phyloP scores from a whole-genome alignment of 441 rosid genomes.

The Pelargonium exstipulatum region DNA sequence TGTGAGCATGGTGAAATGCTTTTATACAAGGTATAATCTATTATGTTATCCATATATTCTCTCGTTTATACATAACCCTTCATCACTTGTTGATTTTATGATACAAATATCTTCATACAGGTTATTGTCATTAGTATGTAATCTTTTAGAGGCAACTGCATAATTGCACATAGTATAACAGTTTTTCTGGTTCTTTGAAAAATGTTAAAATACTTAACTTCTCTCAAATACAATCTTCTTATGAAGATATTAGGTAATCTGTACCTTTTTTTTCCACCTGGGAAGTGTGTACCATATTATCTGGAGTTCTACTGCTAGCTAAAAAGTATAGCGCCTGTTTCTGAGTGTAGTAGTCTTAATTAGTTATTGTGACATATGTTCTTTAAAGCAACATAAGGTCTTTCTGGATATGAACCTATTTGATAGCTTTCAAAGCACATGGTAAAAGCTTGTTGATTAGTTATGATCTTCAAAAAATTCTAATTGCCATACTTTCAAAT shows the following conservation, averaged over 20 bases:
- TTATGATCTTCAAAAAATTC: slow-evolving; percentile 5
- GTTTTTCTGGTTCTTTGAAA: not conserved
- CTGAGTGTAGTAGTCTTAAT: too few species aligned
- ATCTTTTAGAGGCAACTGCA: not conserved
- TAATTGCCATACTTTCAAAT: slow-evolving; percentile 1
- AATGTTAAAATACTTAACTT: not conserved
- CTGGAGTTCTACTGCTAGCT: too few species aligned
- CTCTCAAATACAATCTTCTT: not conserved
- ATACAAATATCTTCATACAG: not conserved
- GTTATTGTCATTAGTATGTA: not conserved
- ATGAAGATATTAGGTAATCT: not conserved
- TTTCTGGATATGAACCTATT: not conserved
- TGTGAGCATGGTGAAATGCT: slow-evolving; percentile 98
- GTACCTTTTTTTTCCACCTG: not conserved
- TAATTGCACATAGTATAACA: not conserved
- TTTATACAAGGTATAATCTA: slow-evolving; percentile 73
- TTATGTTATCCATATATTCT: slow-evolving; percentile 3
- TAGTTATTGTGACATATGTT: too few species aligned
- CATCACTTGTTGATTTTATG: slow-evolving; percentile 2
- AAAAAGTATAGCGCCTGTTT: too few species aligned
- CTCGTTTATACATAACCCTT: not conserved
- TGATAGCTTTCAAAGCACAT: not conserved
- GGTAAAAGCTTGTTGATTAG: not conserved
- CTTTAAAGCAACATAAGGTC: not conserved
- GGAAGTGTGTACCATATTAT: not conserved